Conservation (phyloP, 176 grass and related monocot species). For the Cenchrus americanus region DNA sequence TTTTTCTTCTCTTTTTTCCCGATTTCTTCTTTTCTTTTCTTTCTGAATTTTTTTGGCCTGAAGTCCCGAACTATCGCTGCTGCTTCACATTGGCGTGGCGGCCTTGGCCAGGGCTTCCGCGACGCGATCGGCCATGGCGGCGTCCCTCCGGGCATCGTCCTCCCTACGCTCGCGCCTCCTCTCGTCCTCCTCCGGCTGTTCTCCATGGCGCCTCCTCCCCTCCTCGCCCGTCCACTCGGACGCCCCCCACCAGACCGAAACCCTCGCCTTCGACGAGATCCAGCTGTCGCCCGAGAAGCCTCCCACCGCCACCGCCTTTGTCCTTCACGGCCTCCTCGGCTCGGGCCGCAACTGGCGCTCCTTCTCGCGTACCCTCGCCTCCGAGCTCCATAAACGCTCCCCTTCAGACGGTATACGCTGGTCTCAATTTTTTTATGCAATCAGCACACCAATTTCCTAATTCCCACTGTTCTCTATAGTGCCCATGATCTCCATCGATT, state of each 20-base stretch:
- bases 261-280: conserved; percentile 92
- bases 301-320: conserved; percentile 71
- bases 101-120: conserved; percentile 8
- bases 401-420: conserved; percentile 59
- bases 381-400: conserved; percentile 64
- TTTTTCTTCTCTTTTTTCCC: not conserved
- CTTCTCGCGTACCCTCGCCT: conserved; percentile 79
- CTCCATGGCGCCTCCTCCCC: conserved; percentile 53
- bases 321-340: conserved; percentile 91
- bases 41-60: not conserved
- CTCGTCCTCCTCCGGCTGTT: conserved; percentile 31
- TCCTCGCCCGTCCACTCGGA: conserved; percentile 47
- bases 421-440: conserved; percentile 2
- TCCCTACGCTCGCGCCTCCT: conserved; percentile 52
- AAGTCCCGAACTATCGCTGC: not conserved
- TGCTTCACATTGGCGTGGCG: not conserved
- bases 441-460: not conserved
- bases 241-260: conserved; percentile 49
- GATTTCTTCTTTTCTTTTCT: not conserved
- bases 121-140: conserved; percentile 58
- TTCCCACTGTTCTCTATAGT: not conserved
- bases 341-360: conserved; percentile 90
- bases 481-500: too few relatives aligned
- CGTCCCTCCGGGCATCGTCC: conserved; percentile 51
- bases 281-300: conserved; percentile 60